These are phyloP conservation scores for Cytauxzoon felis DNA, from an alignment of 169 alveolate species.

Conservation along the genomic window DNA sequence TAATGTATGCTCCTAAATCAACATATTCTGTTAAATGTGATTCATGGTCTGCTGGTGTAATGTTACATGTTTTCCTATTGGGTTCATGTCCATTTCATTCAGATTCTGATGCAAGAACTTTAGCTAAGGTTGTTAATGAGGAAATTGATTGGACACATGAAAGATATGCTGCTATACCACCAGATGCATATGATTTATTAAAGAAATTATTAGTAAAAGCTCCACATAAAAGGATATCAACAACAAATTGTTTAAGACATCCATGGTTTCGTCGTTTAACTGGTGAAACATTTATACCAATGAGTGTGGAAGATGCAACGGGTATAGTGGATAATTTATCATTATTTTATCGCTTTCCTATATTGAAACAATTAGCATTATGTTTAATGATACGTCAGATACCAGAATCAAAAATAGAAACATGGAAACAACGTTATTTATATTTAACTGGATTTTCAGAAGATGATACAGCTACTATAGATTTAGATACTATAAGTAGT, in stretches of 20 bases:
- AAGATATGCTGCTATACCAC: constrained; percentile 66
- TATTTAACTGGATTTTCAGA: constrained; percentile 37
- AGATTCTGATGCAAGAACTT: constrained; percentile 74
- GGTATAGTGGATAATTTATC: constrained; percentile 11
- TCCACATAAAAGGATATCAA: constrained; percentile 83
- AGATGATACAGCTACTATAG: not conserved
- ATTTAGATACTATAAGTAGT: not conserved
- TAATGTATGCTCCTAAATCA: constrained; percentile 56
- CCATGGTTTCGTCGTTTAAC: constrained; percentile 76
- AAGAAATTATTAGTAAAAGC: constrained; percentile 81
- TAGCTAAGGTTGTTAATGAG: constrained; percentile 67
- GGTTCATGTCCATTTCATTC: constrained; percentile 83
- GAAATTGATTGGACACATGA: constrained; percentile 58
- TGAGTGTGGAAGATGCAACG: constrained; percentile 40
- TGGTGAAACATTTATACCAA: constrained; percentile 24
- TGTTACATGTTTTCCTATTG: constrained; percentile 82
- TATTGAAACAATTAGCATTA: constrained; percentile 48
- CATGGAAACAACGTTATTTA: constrained; percentile 20
- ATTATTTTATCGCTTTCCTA: constrained; percentile 44
- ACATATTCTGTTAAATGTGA: constrained; percentile 82
- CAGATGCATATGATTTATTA: constrained; percentile 87
- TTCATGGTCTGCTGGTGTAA: constrained; percentile 83
- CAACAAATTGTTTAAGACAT: constrained; percentile 84
- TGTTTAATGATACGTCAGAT: constrained; percentile 57
- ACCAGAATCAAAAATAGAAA: constrained; percentile 14